These are phyloP conservation scores for Zanthoxylum bungeanum DNA, from an alignment of 345 rosid genomes.

Conservation along the genomic window DNA sequence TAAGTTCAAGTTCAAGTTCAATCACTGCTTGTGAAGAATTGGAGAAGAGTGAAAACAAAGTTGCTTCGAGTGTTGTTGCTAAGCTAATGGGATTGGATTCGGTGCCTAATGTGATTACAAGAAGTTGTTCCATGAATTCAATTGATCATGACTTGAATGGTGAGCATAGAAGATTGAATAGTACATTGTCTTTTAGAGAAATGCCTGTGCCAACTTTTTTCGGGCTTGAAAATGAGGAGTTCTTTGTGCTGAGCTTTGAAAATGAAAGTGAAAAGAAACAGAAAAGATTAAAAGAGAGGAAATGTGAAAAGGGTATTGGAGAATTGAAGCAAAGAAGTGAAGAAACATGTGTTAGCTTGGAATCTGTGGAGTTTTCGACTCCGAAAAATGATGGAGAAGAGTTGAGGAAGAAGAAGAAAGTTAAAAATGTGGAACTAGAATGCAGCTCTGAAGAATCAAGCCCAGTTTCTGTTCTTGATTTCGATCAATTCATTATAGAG, in stretches of 20 bases:
- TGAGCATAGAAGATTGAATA: slow-evolving; percentile 35
- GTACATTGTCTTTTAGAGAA: too few relatives aligned
- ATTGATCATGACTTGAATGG: slow-evolving; percentile 22
- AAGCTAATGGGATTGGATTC: slow-evolving; percentile 82
- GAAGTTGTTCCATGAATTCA: slow-evolving; percentile 58
- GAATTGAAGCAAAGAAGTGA: slow-evolving; percentile 34
- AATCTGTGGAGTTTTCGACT: background rate
- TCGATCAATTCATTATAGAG: slow-evolving; percentile 39
- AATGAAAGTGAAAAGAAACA: slow-evolving; percentile 16
- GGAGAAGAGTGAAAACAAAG: too few relatives aligned
- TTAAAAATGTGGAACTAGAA: slow-evolving; percentile 36
- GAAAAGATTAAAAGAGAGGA: slow-evolving; percentile 13
- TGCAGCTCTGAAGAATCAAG: slow-evolving; percentile 63
- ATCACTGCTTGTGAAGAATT: slow-evolving; percentile 2
- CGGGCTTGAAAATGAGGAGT: slow-evolving; percentile 59
- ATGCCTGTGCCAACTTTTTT: slow-evolving; percentile 39
- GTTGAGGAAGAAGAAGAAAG: slow-evolving; percentile 7
- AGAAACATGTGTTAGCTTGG: too few relatives aligned
- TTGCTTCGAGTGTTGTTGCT: slow-evolving; percentile 60
- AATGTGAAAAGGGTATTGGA: slow-evolving; percentile 20
- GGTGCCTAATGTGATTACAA: slow-evolving; percentile 27
- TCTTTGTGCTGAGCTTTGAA: slow-evolving; percentile 63
- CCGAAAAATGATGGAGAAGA: too few relatives aligned
- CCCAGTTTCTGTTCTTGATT: slow-evolving; percentile 91
- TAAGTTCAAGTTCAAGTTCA: too few relatives aligned